A percentile compares a stretch with the other conserved stretches of the same genome.
These are phyloP conservation scores for Cenchrus americanus DNA, from an alignment of 176 grass and related monocot species.

Conservation along the genomic window DNA sequence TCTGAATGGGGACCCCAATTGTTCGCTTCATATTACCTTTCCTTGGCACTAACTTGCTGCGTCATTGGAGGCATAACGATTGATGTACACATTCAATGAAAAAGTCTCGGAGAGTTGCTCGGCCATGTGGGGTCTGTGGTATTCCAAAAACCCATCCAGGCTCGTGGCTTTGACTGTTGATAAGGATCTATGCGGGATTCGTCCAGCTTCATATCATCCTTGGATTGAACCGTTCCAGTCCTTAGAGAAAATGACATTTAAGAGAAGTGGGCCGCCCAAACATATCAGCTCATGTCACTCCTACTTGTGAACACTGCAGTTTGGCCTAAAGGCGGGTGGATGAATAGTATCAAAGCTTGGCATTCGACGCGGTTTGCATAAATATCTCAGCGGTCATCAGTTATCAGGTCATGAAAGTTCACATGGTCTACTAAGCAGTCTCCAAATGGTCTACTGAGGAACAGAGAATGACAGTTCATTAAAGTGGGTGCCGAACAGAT, in stretches of 20 bases:
- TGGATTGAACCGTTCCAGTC: not conserved
- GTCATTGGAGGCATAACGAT: constrained; percentile 7
- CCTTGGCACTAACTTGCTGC: not conserved
- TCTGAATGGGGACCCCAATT: not conserved
- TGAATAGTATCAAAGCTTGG: not conserved
- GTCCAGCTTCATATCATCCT: not conserved
- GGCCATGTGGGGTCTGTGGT: not conserved
- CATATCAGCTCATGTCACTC: not conserved
- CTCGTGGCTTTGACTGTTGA: constrained; percentile 22
- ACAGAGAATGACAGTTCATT: not conserved
- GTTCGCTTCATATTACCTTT: not conserved
- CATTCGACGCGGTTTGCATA: not conserved
- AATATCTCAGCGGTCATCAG: not conserved
- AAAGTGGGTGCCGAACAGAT: not conserved
- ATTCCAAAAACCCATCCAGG: not conserved
- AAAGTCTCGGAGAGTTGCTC: not conserved
- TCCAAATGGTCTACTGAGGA: not conserved
- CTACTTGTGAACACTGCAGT: not conserved
- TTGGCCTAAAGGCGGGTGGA: not conserved
- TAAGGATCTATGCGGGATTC: not conserved
- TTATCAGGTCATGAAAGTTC: not conserved
- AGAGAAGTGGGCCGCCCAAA: not conserved
- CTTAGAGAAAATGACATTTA: constrained; percentile 18
- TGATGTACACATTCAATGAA: constrained; percentile 20
- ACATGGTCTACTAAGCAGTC: constrained; percentile 22